Percentiles rank a stretch among this genome's conserved stretches.
Evolutionary conservation across 2,329 filamentous ascomycete genomes (phyloP).

Genomic region (Aspergillus neotritici): DNA sequence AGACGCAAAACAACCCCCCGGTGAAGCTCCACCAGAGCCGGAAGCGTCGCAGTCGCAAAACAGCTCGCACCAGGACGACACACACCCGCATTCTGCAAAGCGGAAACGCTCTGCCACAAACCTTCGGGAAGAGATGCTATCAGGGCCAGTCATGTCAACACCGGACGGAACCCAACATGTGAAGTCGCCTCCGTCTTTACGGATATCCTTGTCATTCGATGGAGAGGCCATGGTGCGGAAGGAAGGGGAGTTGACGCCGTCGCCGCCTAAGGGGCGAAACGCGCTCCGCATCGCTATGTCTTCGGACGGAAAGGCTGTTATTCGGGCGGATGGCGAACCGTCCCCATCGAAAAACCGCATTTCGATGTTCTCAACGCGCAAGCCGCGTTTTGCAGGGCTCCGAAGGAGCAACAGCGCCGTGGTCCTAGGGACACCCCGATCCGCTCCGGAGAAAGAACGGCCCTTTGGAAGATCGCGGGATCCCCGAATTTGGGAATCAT

Average conservation of each 20-base stretch:
- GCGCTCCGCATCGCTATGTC: constrained; percentile 74
- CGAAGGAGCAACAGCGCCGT: constrained; percentile 68
- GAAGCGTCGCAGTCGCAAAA: constrained; percentile 11
- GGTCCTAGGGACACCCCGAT: constrained; percentile 53
- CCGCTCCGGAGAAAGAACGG: constrained; percentile 47
- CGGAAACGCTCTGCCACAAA: constrained; percentile 34
- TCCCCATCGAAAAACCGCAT: constrained; percentile 56
- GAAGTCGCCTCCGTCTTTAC: constrained; percentile 35
- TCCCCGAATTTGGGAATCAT: constrained; percentile 85
- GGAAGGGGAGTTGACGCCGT: constrained; percentile 37
- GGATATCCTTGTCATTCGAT: constrained; percentile 39
- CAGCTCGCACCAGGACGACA: constrained; percentile 15
- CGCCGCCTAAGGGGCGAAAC: constrained; percentile 36
- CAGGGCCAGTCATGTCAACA: constrained; percentile 9
- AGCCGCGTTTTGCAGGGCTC: constrained; percentile 50
- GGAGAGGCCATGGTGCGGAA: constrained; percentile 36
- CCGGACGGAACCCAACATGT: constrained; percentile 16
- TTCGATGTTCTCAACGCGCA: constrained; percentile 44
- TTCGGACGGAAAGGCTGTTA: constrained; percentile 82
- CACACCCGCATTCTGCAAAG: constrained; percentile 19
- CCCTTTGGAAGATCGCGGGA: constrained; percentile 73
- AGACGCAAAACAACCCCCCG: constrained; percentile 19
- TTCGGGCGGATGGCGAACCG: constrained; percentile 66
- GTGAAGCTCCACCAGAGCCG: constrained; percentile 15
- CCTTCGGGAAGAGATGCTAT: constrained; percentile 14